A percentile compares a stretch with the other conserved stretches of the same genome.
These are phyloP conservation scores for Tylopilus intermedius DNA, from an alignment of 768 basidiomycete genomes.

Conservation along the genomic window DNA sequence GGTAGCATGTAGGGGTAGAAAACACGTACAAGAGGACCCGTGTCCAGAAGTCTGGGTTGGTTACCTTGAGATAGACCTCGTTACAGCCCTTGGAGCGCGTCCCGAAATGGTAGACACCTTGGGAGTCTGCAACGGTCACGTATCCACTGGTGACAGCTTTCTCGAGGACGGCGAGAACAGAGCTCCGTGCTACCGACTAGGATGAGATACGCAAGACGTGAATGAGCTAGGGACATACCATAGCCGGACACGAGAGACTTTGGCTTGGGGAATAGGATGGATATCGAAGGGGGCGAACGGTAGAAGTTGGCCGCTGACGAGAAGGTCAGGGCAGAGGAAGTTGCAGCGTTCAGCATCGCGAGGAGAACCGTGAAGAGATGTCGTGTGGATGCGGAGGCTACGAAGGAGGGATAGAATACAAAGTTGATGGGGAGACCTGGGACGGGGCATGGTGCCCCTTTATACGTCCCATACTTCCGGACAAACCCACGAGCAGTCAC, in stretches of 20 bases:
- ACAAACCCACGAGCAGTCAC: conserved; percentile 22
- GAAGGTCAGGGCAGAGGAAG: conserved; percentile 27
- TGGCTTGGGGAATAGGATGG: conserved; percentile 27
- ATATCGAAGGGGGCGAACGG: conserved; percentile 29
- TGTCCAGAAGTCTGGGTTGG: conserved; percentile 63
- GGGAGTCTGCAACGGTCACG: conserved; percentile 57
- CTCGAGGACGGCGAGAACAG: conserved; percentile 54
- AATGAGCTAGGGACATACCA: conserved; percentile 13
- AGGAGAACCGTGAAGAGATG: neutral
- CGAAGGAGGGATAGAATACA: conserved; percentile 4
- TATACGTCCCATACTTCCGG: conserved; percentile 23
- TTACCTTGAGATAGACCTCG: conserved; percentile 53
- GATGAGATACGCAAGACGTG: conserved; percentile 4
- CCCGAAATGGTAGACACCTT: conserved; percentile 58
- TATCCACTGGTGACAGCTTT: conserved; percentile 55
- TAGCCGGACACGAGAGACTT: conserved; percentile 26
- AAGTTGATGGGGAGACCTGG: conserved; percentile 13
- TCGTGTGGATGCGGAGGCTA: neutral
- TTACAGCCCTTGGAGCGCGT: conserved; percentile 54
- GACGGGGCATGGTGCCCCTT: conserved; percentile 22
- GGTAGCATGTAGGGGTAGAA: neutral
- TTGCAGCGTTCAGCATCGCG: conserved; percentile 29
- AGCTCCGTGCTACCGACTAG: conserved; percentile 45
- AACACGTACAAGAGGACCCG: conserved; percentile 55
- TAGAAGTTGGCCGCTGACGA: conserved; percentile 32